Evolutionary conservation across 1,139 yeast species (phyloP), one percentile per base, ranked within the genome.

Genomic region (Spathaspora sp.): DNA sequence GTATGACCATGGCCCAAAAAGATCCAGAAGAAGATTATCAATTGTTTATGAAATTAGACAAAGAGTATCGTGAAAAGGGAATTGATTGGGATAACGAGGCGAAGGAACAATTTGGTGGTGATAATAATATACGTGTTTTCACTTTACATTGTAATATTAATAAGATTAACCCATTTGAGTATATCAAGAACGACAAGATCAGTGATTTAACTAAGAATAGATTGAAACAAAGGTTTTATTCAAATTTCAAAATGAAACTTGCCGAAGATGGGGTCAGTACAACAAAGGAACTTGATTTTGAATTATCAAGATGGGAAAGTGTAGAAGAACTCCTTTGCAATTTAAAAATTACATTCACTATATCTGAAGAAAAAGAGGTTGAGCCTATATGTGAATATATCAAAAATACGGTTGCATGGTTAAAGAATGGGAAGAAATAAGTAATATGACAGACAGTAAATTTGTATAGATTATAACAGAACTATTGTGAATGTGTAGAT

Each of bases 1-100:
- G 70, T 1, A 65, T 63, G 38, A 66, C 67, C 0, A 65, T 65
- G 70, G 67, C 64, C 3, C 70, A 66, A 45, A 63, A 57, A 37
- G 57, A 65, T 40, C 67, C 70, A 0, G 33, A 63, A 13, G 38
- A 39, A 7, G 70, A 66, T 48, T 59, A 52, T 44, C 52, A 55
- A 37, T 24, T 36, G 18, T 64, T 45, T 42, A 23, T 40, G 7
- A 39, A 37, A 41, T 3, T 41, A 6, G 37, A 43, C 6, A 17
- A 26, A 29, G 44, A 48, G 18, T 42, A 31, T 25, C 42, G 36
- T 43, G 36, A 42, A 8, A 41, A 41, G 34, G 45, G 41, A 8
- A 20, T 31, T 23, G 38, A 42, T 36, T 48, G 43, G 51, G 45
- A 42, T 40, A 38, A 43, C n/a, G 46, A 18, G 5, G 47, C 53